Conservation (phyloP, 371 early-diverging fungal species). For the Rhizomucor miehei region DNA sequence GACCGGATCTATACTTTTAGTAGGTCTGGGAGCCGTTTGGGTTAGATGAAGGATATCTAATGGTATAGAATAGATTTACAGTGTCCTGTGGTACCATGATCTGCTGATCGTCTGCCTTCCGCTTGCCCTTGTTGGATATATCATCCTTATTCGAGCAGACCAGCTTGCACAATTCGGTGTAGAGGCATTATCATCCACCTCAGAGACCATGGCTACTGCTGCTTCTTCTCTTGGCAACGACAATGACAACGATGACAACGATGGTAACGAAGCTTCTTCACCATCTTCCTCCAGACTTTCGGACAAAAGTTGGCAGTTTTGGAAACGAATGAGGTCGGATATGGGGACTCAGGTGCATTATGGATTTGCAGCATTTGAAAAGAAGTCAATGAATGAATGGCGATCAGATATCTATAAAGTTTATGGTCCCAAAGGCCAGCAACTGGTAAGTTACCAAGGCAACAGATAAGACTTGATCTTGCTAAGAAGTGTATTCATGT, state of each 20-base stretch:
- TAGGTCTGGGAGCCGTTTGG: slow-evolving; percentile 12
- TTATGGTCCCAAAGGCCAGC: slow-evolving; percentile 33
- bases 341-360: slow-evolving; percentile 4
- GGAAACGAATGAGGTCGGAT: slow-evolving; percentile 20
- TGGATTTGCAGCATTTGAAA: slow-evolving; percentile 20
- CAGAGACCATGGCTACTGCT: background rate
- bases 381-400: slow-evolving; percentile 33
- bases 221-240: background rate
- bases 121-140: slow-evolving; percentile 13
- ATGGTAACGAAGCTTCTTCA: background rate
- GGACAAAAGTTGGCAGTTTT: slow-evolving; percentile 8
- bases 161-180: slow-evolving; percentile 30
- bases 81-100: slow-evolving; percentile 35
- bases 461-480: too few relatives aligned
- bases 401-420: slow-evolving; percentile 22
- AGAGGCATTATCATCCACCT: slow-evolving; percentile 22
- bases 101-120: slow-evolving; percentile 17
- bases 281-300: slow-evolving; percentile 1
- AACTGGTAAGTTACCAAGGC: slow-evolving; percentile 26
- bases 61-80: slow-evolving; percentile 17
- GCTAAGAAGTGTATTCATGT: too few relatives aligned
- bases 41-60: background rate
- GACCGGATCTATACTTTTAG: slow-evolving; percentile 23
- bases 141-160: slow-evolving; percentile 17
- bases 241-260: background rate